Conservation (phyloP, 2,329 filamentous ascomycete species). For the Neofusicoccum ribis region DNA sequence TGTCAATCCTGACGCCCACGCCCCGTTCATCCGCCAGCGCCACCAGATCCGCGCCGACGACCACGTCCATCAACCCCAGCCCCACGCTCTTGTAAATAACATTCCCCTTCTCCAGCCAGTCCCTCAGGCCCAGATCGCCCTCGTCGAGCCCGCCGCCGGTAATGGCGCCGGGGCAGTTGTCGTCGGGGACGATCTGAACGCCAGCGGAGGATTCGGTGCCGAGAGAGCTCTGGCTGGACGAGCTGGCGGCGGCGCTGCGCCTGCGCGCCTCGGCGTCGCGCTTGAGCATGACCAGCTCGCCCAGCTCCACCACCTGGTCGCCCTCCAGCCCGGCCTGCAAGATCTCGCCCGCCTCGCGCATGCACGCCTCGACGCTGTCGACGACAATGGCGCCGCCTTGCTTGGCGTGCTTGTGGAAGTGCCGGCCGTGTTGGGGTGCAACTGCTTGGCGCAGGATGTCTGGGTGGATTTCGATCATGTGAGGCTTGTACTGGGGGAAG, state of each 20-base stretch:
- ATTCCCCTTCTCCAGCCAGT: constrained; percentile 64
- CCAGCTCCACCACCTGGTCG: constrained; percentile 80
- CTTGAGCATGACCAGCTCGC: constrained; percentile 72
- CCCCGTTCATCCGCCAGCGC: constrained; percentile 55
- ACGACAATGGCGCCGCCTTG: constrained; percentile 63
- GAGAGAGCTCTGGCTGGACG: constrained; percentile 6
- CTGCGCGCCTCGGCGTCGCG: constrained; percentile 48
- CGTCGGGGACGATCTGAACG: constrained; percentile 28
- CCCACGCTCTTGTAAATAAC: constrained; percentile 72
- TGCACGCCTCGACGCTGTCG: constrained; percentile 72
- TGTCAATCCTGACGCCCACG: constrained; percentile 56
- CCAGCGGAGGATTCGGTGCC: constrained; percentile 25
- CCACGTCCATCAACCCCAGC: constrained; percentile 67
- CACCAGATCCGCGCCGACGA: constrained; percentile 61
- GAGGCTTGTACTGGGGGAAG: constrained; percentile 52
- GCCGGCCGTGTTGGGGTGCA: constrained; percentile 53
- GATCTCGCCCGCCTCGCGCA: constrained; percentile 84
- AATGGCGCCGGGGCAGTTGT: constrained; percentile 26
- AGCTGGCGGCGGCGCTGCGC: constrained; percentile 24
- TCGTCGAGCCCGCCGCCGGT: constrained; percentile 33
- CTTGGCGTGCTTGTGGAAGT: constrained; percentile 65
- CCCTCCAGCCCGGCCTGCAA: constrained; percentile 73
- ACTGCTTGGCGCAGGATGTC: constrained; percentile 70
- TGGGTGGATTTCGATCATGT: constrained; percentile 82
- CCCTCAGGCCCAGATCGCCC: constrained; percentile 45